Conservation (phyloP, 768 basidiomycete genomes). For the Rhodocollybia butyracea region DNA sequence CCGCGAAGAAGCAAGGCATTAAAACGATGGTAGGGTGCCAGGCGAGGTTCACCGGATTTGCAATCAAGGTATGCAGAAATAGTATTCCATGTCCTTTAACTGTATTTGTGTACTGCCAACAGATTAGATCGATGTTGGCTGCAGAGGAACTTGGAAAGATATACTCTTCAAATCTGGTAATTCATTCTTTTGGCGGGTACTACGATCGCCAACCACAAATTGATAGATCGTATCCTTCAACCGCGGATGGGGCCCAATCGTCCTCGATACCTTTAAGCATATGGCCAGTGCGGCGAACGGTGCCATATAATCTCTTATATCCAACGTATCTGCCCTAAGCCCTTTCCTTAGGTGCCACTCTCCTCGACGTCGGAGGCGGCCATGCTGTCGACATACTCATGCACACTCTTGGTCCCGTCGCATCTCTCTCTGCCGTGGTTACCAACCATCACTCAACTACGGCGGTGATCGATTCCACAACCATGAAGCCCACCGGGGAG, state of each 20-base stretch:
- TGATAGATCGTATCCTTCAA: conserved; percentile 5
- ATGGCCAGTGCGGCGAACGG: conserved; percentile 11
- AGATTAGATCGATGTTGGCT: neutral
- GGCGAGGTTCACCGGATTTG: conserved; percentile 24
- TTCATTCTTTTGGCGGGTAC: neutral
- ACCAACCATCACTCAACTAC: conserved; percentile 23
- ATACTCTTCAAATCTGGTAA: neutral
- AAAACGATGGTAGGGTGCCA: conserved; percentile 31
- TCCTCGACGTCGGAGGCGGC: conserved; percentile 21
- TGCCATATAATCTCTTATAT: too few species aligned
- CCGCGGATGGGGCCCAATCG: neutral
- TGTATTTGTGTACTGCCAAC: too few species aligned
- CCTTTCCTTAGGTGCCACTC: too few species aligned
- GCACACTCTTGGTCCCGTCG: conserved; percentile 26
- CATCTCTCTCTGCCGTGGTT: conserved; percentile 21
- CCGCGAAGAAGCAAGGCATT: conserved; percentile 25
- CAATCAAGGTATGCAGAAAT: conserved; percentile 21
- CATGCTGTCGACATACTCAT: conserved; percentile 27
- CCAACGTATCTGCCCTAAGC: too few species aligned
- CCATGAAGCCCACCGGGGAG: conserved; percentile 23
- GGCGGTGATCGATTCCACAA: conserved; percentile 19
- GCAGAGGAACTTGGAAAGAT: neutral
- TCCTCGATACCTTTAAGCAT: neutral
- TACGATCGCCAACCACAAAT: neutral
- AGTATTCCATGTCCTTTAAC: too few species aligned